Conservation (phyloP, 352 stramenopile genomes). For the Globisporangium viniferum region DNA sequence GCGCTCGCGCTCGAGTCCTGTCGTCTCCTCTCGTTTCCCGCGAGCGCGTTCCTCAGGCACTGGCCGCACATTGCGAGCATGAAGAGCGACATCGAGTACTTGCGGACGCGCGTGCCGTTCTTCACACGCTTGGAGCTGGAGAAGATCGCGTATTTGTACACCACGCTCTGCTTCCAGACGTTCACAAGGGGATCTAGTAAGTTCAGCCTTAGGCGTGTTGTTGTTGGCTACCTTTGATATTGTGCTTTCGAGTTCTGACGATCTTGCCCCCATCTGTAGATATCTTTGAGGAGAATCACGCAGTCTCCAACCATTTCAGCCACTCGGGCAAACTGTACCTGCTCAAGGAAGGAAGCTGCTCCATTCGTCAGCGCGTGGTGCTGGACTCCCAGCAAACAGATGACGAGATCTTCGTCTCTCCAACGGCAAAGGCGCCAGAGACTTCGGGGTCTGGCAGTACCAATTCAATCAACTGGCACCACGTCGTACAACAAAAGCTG, state of each 20-base stretch:
- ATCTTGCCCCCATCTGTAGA: slow-evolving; percentile 16
- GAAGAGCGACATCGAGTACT: slow-evolving; percentile 42
- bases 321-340: slow-evolving; percentile 31
- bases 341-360: slow-evolving; percentile 51
- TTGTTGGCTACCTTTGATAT: neutral
- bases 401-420: neutral
- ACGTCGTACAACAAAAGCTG: neutral
- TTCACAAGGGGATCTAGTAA: slow-evolving; percentile 42
- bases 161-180: slow-evolving; percentile 43
- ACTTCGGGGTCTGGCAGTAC: neutral
- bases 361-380: slow-evolving; percentile 35
- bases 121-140: slow-evolving; percentile 51
- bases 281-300: slow-evolving; percentile 26
- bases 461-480: neutral
- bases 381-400: neutral
- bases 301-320: neutral
- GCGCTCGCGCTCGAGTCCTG: slow-evolving; percentile 45
- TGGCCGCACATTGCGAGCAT: slow-evolving; percentile 37
- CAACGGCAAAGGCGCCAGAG: neutral
- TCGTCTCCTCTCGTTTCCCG: slow-evolving; percentile 55
- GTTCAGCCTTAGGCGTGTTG: slow-evolving; percentile 3
- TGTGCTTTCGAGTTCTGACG: neutral
- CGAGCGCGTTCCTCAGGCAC: slow-evolving; percentile 37
- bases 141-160: slow-evolving; percentile 54
- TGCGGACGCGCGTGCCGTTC: slow-evolving; percentile 35